Conservation (phyloP, 2,329 filamentous ascomycete genomes). For the Alternaria solani region DNA sequence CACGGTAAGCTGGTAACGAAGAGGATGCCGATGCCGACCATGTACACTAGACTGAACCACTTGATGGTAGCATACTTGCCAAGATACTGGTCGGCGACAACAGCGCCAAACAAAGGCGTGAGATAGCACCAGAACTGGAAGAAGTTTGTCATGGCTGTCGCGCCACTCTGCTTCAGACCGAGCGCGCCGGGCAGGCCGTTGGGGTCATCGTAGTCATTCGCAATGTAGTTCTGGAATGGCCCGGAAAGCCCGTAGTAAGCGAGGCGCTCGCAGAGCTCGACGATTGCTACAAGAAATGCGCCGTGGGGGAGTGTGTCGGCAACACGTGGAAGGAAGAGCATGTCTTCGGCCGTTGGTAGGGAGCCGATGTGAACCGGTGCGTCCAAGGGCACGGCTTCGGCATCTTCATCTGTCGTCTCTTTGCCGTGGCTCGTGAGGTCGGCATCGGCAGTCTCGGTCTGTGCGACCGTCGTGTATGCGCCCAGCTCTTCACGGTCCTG, state of each 20-base stretch:
- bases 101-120: constrained; percentile 58
- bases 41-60: constrained; percentile 69
- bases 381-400: constrained; percentile 4
- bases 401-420: constrained; percentile 13
- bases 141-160: constrained; percentile 57
- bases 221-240: constrained; percentile 61
- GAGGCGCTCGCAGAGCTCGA: constrained; percentile 60
- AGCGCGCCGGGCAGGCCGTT: constrained; percentile 54
- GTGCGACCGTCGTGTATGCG: constrained; percentile 44
- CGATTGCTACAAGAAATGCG: constrained; percentile 58
- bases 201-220: constrained; percentile 50
- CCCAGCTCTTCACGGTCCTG: constrained; percentile 28
- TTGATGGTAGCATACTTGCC: constrained; percentile 76
- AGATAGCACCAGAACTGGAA: constrained; percentile 61
- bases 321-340: constrained; percentile 42
- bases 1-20: constrained; percentile 70
- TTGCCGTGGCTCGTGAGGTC: constrained; percentile 29
- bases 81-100: constrained; percentile 71
- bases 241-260: constrained; percentile 57
- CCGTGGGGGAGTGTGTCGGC: constrained; percentile 56
- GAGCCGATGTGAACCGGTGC: constrained; percentile 29
- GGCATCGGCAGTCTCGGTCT: constrained; percentile 34
- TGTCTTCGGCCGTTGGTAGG: constrained; percentile 37
- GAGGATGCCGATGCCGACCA: constrained; percentile 71
- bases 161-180: constrained; percentile 53